Evolutionary conservation across 2,329 filamentous ascomycete species (phyloP), one percentile per base, ranked within the genome.

Genomic region (Helicocarpus griseus): DNA sequence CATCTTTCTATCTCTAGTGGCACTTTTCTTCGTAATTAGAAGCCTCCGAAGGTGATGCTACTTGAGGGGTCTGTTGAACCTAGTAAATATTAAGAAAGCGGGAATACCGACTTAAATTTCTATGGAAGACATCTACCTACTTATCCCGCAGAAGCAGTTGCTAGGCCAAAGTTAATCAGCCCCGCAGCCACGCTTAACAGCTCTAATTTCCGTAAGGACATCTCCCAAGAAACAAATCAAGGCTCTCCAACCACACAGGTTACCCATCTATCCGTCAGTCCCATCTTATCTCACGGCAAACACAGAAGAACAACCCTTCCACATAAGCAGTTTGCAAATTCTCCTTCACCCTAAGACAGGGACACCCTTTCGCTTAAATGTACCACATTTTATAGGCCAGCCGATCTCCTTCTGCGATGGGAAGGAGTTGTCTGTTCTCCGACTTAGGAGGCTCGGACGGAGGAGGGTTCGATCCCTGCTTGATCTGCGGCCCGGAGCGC

Each of bases 321-420:
- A 7, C 2, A 21, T 26, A 26, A 13, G 7, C 24, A 3, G 29
- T 13, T 31, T 31, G 29, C n/a, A n/a, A n/a, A n/a, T n/a, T n/a
- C n/a, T n/a, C n/a, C n/a, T 31, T 9, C 24, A 17, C 11, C 40
- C 4, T 11, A n/a, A 29, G 17, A n/a, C 9, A 29, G 4, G 7
- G 3, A 1, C 7, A 17, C 13, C 11, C 4, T 19, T 4, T 28
- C 4, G 19, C 26, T 54, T 61, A 69, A 39, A 71, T 68, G 55
- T 69, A 72, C 69, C 69, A 72, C 67, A 71, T 70, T 24, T 60
- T 59, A 48, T 63, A 66, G 24, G 61, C 57, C 29, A 68, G 55
- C 29, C 56, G 57, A 53, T 65, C 67, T 22, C 55, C 61, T 2
- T 58, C 60, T 9, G 61, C 57, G 43, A 73, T 67, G 0, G 64